Evolutionary conservation across 495 filamentous ascomycete species (phyloP).

Genomic region (Schizothecium vesticola): DNA sequence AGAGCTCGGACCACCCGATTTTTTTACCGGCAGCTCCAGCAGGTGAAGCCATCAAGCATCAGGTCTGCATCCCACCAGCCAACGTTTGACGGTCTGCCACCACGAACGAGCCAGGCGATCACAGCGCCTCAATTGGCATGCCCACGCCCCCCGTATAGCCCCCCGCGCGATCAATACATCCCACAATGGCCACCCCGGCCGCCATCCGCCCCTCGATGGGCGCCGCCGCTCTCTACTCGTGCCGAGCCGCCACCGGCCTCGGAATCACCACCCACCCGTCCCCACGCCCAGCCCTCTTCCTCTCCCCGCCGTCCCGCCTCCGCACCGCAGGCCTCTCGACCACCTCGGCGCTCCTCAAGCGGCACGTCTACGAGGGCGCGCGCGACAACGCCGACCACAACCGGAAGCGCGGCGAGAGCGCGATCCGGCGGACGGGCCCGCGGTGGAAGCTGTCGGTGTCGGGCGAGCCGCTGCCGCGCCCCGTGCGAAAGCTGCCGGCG

Average conservation of each 20-base stretch:
- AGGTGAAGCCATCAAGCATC: conserved; percentile 1
- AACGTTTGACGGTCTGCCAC: background rate
- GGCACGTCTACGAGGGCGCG: conserved; percentile 30
- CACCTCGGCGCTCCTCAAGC: conserved; percentile 30
- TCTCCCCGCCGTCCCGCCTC: background rate
- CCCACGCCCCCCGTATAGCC: background rate
- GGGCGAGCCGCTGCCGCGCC: conserved; percentile 68
- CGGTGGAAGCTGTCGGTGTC: conserved; percentile 62
- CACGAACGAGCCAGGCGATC: background rate
- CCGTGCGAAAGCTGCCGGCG: conserved; percentile 52
- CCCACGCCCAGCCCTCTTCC: background rate
- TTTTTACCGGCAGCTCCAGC: conserved; percentile 16
- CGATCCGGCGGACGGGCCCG: conserved; percentile 70
- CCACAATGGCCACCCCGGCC: conserved; percentile 38
- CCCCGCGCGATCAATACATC: background rate
- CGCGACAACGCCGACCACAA: conserved; percentile 55
- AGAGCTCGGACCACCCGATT: conserved; percentile 30
- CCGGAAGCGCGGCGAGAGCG: conserved; percentile 71
- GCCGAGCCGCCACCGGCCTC: conserved; percentile 7
- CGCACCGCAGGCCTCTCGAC: conserved; percentile 32
- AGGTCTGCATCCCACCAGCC: conserved; percentile 1
- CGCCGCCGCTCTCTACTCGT: conserved; percentile 14
- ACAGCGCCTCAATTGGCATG: background rate
- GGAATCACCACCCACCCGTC: background rate
- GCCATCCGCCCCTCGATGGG: conserved; percentile 43